Conservation (phyloP, 208 protist species). For the Tetramitus jugosus region DNA sequence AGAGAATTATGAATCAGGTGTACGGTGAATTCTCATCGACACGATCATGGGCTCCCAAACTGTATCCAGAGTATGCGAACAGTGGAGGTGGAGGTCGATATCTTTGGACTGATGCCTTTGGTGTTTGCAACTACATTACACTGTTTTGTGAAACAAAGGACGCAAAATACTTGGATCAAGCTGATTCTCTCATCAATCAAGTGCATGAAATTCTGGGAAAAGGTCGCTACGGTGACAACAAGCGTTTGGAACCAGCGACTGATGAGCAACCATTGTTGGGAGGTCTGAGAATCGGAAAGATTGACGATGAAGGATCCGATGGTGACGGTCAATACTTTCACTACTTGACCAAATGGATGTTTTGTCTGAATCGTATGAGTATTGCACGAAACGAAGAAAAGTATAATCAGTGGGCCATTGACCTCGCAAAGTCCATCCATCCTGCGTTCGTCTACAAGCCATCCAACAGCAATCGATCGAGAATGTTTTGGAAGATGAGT, state of each 20-base stretch:
- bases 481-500: too few relatives aligned
- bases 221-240: background rate
- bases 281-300: background rate
- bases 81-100: background rate
- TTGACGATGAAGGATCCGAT: background rate
- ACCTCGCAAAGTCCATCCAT: constrained; percentile 8
- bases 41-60: too few relatives aligned
- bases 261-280: background rate
- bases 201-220: background rate
- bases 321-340: constrained; percentile 5
- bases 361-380: background rate
- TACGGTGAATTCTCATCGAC: too few relatives aligned
- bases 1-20: too few relatives aligned
- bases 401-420: background rate
- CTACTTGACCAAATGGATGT: constrained; percentile 8
- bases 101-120: background rate
- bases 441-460: background rate
- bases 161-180: background rate
- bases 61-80: too few relatives aligned
- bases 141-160: background rate
- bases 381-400: background rate
- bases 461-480: too few relatives aligned
- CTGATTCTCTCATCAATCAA: background rate
- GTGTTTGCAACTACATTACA: background rate
- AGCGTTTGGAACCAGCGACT: background rate